Base-by-base conservation (phyloP, 768 basidiomycete genomes). In the Mycena chlorophos region DNA sequence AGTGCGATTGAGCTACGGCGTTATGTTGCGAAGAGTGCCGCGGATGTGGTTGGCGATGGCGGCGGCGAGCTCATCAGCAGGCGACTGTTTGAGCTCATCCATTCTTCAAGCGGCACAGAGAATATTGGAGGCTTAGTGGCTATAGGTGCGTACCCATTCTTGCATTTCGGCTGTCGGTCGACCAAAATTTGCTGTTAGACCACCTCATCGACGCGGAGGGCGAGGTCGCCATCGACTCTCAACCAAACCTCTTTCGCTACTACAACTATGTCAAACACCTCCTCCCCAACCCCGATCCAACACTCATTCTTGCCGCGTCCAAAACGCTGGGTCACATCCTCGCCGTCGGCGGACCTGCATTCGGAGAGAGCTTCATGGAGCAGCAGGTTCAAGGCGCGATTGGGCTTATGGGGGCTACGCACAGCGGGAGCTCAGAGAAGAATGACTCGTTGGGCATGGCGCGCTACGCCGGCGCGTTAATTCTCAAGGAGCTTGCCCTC, bases 261-360 rank as follows among this genome's bases (percentile, higher is more conserved):
- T 84, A 80, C 67, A 83, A 84, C 65, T 87, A 88, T 64, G 80
- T 89, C 63, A 84, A 86, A 63, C 78, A 83, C 10, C 76, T 88
- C 17, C 74, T 89, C 17, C 86, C 86, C 17, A 85, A 85, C 60
- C 73, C 81, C 38, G 88, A 89, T 64, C 77, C 85, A 58, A 81
- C 82, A 58, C 81, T 91, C 67, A 89, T 89, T 85, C 75, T 86
- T 37, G 83, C 83, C 5, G 86, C 86, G 1, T 84, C 87, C 28
- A 83, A 86, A 65, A 85, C 86, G 0, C 76, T 86, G 17, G 86
- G 86, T 3, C 76, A 79, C 58, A 87, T 88, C 63, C 80, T 83
- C 19, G 77, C 79, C 34, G 78, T 85, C 3, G 83, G 85, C 10
- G 83, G 82, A 3, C 73, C 76, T 0, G 76, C 76, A 38, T 82